Percentiles rank a stretch among this genome's conserved stretches.
Evolutionary conservation across 1,139 yeast species (phyloP).

Genomic region (Nakaseomyces sp.): DNA sequence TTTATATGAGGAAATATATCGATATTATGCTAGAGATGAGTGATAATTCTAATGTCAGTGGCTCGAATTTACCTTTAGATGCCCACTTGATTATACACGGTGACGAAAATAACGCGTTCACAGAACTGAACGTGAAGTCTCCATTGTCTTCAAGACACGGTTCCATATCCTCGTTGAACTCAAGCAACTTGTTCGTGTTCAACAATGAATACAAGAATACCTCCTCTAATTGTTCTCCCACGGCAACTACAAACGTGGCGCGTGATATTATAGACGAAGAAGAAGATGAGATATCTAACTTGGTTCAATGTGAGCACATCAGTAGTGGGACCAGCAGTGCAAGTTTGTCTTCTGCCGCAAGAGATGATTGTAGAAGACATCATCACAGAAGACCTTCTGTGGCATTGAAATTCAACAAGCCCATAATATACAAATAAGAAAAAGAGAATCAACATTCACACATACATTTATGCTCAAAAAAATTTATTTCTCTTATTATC

Average conservation of each 20-base stretch:
- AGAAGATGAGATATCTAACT: background rate
- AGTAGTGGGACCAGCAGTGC: background rate
- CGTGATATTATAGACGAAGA: background rate
- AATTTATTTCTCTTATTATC: too few species aligned
- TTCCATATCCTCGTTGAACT: background rate
- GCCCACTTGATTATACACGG: background rate
- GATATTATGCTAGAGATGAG: background rate
- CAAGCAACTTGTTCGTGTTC: background rate
- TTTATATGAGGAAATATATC: background rate
- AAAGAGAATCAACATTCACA: too few species aligned
- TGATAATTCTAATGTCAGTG: background rate
- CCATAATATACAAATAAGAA: conserved; percentile 8
- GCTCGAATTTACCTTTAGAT: background rate
- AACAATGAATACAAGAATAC: background rate
- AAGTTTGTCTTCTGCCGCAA: background rate
- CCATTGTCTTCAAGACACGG: background rate
- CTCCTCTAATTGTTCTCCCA: too few species aligned
- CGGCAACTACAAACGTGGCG: background rate
- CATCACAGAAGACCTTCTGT: conserved; percentile 31
- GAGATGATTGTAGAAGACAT: conserved; percentile 21
- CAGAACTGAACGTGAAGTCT: background rate
- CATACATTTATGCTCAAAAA: too few species aligned
- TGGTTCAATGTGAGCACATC: background rate
- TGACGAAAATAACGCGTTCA: background rate
- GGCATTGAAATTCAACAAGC: conserved; percentile 28